Evolutionary conservation across 768 basidiomycete genomes (phyloP).

Genomic region (Auricularia sp.): DNA sequence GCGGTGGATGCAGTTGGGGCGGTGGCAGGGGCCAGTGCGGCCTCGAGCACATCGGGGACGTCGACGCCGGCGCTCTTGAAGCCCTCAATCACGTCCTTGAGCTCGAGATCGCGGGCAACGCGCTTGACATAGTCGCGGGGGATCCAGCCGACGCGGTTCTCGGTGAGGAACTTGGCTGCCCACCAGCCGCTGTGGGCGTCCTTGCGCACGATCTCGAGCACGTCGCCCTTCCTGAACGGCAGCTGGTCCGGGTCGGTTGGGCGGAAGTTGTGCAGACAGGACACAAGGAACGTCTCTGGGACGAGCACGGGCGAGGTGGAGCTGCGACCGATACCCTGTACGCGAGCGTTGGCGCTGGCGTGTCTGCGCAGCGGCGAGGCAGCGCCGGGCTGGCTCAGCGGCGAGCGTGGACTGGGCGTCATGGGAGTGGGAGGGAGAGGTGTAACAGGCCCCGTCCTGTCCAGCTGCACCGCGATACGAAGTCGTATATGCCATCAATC

Average conservation of each 20-base stretch:
- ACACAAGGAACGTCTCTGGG: background rate
- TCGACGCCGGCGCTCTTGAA: background rate
- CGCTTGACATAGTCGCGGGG: background rate
- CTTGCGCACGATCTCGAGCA: background rate
- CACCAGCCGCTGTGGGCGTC: background rate
- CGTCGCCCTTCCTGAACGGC: background rate
- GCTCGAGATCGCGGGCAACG: background rate
- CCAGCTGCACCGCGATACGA: background rate
- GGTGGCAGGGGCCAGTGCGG: background rate
- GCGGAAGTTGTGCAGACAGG: background rate
- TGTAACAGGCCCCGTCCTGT: background rate
- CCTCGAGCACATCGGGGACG: background rate
- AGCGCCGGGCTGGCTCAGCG: background rate
- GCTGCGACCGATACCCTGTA: background rate
- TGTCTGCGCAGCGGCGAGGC: background rate
- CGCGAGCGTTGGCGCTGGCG: background rate
- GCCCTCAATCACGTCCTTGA: background rate
- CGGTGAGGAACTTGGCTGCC: background rate
- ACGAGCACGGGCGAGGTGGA: background rate
- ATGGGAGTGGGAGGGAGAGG: background rate
- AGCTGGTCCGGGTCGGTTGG: constrained; percentile 1
- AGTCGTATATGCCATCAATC: background rate
- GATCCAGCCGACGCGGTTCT: background rate
- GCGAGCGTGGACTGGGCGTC: background rate
- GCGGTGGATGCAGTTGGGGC: background rate